Percentiles rank a stretch among this genome's conserved stretches.
These are phyloP conservation scores for Epichloe sp. DNA, from an alignment of 2,329 filamentous ascomycete genomes.

Conservation along the genomic window DNA sequence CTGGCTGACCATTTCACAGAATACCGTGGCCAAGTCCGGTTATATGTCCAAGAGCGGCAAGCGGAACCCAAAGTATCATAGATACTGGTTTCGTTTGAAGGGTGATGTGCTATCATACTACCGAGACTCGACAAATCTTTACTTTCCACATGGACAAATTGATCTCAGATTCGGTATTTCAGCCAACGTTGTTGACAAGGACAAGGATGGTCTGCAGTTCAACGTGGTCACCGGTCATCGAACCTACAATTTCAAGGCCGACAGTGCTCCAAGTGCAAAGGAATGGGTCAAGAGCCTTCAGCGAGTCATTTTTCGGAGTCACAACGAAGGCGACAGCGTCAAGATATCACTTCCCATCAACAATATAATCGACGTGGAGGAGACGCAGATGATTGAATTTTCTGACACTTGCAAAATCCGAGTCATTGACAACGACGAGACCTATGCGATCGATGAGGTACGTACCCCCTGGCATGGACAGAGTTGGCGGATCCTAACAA, in stretches of 20 bases:
- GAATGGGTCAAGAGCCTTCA: constrained; percentile 95
- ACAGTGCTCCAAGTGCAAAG: constrained; percentile 75
- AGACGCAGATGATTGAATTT: constrained; percentile 80
- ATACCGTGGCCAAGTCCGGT: constrained; percentile 70
- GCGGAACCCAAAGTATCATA: constrained; percentile 73
- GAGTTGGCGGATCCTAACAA: background rate
- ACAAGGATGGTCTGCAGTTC: constrained; percentile 67
- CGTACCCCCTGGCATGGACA: constrained; percentile 7
- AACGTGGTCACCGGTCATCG: constrained; percentile 69
- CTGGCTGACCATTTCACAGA: constrained; percentile 29
- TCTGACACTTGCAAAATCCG: constrained; percentile 89
- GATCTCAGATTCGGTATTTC: constrained; percentile 87
- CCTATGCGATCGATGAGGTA: constrained; percentile 88
- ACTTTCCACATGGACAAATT: constrained; percentile 85
- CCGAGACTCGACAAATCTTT: constrained; percentile 67
- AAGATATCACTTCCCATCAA: constrained; percentile 85
- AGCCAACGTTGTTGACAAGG: constrained; percentile 63
- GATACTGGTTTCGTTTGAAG: constrained; percentile 89
- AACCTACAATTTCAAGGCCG: constrained; percentile 78
- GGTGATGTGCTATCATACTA: constrained; percentile 90
- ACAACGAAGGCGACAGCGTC: constrained; percentile 93
- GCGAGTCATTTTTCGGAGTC: constrained; percentile 86
- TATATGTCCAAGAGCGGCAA: constrained; percentile 80
- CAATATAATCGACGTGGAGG: constrained; percentile 85
- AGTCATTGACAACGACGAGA: constrained; percentile 87